These are phyloP conservation scores for Aureobasidium lini DNA, from an alignment of 2,329 filamentous ascomycete species.

Conservation along the genomic window DNA sequence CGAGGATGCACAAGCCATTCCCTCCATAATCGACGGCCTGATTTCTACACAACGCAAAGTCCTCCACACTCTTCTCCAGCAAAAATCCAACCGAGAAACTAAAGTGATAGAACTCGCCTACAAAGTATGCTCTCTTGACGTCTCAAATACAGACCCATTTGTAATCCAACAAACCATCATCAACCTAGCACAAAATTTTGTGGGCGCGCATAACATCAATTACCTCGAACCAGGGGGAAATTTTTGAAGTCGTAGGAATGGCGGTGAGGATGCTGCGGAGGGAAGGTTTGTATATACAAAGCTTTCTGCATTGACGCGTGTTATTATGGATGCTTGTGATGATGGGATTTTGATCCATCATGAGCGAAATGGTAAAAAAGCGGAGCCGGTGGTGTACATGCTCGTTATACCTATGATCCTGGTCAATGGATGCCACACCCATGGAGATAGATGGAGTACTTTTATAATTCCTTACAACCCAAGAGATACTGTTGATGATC, in stretches of 20 bases:
- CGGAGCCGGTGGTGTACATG: conserved; percentile 81
- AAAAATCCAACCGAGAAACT: conserved; percentile 85
- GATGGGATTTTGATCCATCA: conserved; percentile 80
- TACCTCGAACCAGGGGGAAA: conserved; percentile 91
- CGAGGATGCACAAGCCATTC: neutral
- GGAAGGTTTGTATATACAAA: conserved; percentile 98
- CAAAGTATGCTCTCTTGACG: conserved; percentile 78
- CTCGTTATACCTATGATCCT: conserved; percentile 87
- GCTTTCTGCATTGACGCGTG: conserved; percentile 84
- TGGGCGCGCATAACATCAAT: conserved; percentile 97
- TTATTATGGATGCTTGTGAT: conserved; percentile 73
- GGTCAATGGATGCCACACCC: conserved; percentile 93
- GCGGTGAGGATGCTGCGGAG: conserved; percentile 86
- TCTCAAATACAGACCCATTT: conserved; percentile 79
- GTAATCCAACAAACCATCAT: conserved; percentile 96
- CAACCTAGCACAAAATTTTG: conserved; percentile 85
- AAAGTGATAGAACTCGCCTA: conserved; percentile 94
- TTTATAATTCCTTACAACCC: conserved; percentile 95
- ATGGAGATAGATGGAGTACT: conserved; percentile 97
- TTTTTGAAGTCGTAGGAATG: conserved; percentile 91
- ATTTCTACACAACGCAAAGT: conserved; percentile 98
- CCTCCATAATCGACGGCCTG: conserved; percentile 74
- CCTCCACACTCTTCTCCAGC: conserved; percentile 85
- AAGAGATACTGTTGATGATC: conserved; percentile 77
- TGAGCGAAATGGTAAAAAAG: conserved; percentile 75